Conservation (phyloP, 768 basidiomycete genomes). For the Boletellus emodensis region DNA sequence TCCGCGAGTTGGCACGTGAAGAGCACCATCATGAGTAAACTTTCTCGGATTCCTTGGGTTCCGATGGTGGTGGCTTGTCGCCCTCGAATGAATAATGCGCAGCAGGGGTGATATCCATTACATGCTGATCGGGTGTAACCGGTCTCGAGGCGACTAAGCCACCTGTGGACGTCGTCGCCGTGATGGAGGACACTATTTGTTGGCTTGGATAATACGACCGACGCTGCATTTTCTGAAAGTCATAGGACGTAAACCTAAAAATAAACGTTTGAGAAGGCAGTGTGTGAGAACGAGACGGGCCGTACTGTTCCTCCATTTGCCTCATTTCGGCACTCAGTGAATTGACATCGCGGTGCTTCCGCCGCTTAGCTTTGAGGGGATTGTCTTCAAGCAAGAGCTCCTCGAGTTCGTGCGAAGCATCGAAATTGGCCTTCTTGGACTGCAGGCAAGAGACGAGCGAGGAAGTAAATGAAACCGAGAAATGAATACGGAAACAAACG, state of each 20-base stretch:
- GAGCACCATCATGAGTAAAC: conserved; percentile 40
- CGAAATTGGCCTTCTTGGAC: conserved; percentile 99
- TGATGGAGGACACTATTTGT: conserved; percentile 54
- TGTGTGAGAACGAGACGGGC: conserved; percentile 2
- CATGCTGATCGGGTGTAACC: conserved; percentile 58
- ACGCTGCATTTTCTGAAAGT: conserved; percentile 88
- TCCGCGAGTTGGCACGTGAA: not conserved
- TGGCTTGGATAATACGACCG: conserved; percentile 89
- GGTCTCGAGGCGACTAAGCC: conserved; percentile 70
- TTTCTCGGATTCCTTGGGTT: conserved; percentile 46
- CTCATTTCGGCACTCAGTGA: conserved; percentile 88
- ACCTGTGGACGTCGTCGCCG: conserved; percentile 71
- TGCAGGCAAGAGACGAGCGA: conserved; percentile 31
- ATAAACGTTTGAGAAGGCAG: not conserved
- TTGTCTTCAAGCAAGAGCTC: conserved; percentile 95
- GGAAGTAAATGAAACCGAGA: not conserved
- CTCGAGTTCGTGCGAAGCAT: conserved; percentile 96
- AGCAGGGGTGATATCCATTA: conserved; percentile 40
- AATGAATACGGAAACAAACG: conserved; percentile 25
- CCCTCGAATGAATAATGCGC: conserved; percentile 42
- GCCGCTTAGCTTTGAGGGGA: conserved; percentile 89
- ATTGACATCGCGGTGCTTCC: conserved; percentile 82
- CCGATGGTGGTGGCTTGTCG: conserved; percentile 37
- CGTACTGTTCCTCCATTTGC: conserved; percentile 97
- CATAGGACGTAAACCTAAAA: conserved; percentile 81